phyloP scores from a whole-genome alignment of 2,329 filamentous ascomycete genomes.

The Neofusicoccum kwambonambiense region DNA sequence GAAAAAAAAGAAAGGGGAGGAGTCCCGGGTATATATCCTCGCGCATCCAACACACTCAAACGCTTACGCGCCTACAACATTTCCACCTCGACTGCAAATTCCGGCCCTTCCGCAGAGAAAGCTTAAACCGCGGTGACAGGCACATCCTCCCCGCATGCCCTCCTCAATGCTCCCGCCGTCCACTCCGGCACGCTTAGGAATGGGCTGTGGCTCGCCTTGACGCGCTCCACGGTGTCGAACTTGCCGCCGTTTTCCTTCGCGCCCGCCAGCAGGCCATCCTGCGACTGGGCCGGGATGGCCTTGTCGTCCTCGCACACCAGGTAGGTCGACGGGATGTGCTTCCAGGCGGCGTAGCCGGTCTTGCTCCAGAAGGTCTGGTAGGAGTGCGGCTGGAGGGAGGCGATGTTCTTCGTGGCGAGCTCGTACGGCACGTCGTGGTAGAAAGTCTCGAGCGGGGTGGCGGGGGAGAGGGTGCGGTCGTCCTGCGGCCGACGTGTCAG shows the following conservation, averaged over 20 bases:
- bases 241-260: constrained; percentile 27
- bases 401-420: constrained; percentile 26
- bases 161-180: constrained; percentile 32
- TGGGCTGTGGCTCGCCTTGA: constrained; percentile 41
- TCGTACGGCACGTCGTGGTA: constrained; percentile 32
- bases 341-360: constrained; percentile 34
- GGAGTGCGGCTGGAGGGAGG: constrained; percentile 26
- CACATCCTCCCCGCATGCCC: constrained; percentile 26
- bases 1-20: too few species aligned
- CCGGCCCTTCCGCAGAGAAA: too few species aligned
- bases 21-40: too few species aligned
- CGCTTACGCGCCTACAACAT: too few species aligned
- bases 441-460: constrained; percentile 17
- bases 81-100: too few species aligned
- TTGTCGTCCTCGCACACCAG: constrained; percentile 38
- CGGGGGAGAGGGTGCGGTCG: neutral
- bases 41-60: too few species aligned
- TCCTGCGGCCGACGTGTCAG: neutral
- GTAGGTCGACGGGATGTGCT: constrained; percentile 35
- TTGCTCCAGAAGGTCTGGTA: constrained; percentile 28
- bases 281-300: constrained; percentile 30
- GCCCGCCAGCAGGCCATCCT: constrained; percentile 32
- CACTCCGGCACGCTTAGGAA: constrained; percentile 41
- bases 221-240: constrained; percentile 25
- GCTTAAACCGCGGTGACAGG: too few species aligned